Percentiles rank a stretch among this genome's conserved stretches.
Evolutionary conservation across 805 yeast genomes (phyloP).

Genomic region (Yarrowia porcina): DNA sequence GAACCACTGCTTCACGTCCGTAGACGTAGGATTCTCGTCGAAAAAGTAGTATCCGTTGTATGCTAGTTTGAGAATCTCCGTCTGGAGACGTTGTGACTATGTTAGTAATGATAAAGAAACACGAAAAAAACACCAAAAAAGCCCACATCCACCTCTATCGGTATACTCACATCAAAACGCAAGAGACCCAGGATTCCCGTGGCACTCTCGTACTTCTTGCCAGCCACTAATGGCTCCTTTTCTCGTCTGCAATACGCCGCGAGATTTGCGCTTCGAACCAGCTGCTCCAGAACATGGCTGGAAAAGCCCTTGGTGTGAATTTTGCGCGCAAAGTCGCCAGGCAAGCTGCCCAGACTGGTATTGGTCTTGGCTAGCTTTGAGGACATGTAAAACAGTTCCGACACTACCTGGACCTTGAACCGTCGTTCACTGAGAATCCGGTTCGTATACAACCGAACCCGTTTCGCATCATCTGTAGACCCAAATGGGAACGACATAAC

Average conservation of each 20-base stretch:
- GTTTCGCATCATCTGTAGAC: neutral
- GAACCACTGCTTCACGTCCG: slow-evolving; percentile 13
- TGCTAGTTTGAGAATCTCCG: slow-evolving; percentile 5
- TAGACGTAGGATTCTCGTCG: neutral
- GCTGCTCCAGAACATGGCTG: neutral
- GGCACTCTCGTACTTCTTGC: neutral
- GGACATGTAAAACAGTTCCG: neutral
- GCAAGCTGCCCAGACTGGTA: neutral
- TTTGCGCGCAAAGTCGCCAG: neutral
- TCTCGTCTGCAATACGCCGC: neutral
- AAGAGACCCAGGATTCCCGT: neutral
- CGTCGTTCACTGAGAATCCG: slow-evolving; percentile 8
- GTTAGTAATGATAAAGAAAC: too few species aligned
- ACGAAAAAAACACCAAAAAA: too few species aligned
- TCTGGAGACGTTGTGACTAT: neutral
- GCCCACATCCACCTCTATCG: too few species aligned
- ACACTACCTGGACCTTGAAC: slow-evolving; percentile 6
- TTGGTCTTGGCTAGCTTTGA: neutral
- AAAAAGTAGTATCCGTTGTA: slow-evolving; percentile 5
- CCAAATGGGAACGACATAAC: slow-evolving; percentile 14
- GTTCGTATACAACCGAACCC: neutral
- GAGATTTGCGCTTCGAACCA: neutral
- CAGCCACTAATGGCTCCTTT: slow-evolving; percentile 6
- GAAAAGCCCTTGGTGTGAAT: neutral
- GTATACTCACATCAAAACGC: slow-evolving; percentile 1